Evolutionary conservation across 2,329 filamentous ascomycete species (phyloP).

Genomic region (Zarea fungicola): DNA sequence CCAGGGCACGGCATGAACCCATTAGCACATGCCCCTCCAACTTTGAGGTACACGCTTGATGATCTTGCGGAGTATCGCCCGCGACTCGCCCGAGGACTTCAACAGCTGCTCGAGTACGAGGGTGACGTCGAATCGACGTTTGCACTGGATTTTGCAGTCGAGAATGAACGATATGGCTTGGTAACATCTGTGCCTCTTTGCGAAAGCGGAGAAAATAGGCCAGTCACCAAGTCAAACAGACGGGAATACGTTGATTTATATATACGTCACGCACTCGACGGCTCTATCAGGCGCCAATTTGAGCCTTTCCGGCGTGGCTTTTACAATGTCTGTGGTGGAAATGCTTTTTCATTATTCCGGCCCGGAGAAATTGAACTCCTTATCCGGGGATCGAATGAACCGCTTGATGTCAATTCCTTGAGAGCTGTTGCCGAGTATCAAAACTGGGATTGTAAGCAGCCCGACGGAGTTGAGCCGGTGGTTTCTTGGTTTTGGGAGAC

Average conservation of each 20-base stretch:
- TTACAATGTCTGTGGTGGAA: slow-evolving; percentile 85
- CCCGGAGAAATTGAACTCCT: slow-evolving; percentile 90
- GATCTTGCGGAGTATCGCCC: slow-evolving; percentile 82
- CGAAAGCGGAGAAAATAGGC: slow-evolving; percentile 62
- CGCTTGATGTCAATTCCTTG: slow-evolving; percentile 71
- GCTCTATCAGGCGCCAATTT: slow-evolving; percentile 73
- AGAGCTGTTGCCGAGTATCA: slow-evolving; percentile 76
- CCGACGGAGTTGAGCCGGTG: slow-evolving; percentile 57
- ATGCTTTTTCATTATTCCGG: slow-evolving; percentile 79
- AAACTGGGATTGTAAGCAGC: slow-evolving; percentile 61
- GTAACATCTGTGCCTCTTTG: slow-evolving; percentile 64
- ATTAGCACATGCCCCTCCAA: slow-evolving; percentile 50
- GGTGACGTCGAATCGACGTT: slow-evolving; percentile 79
- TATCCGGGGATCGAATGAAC: slow-evolving; percentile 77
- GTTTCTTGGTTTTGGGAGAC: slow-evolving; percentile 86
- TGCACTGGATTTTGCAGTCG: slow-evolving; percentile 73
- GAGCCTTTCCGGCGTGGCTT: slow-evolving; percentile 93
- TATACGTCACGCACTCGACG: slow-evolving; percentile 73
- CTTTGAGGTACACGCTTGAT: slow-evolving; percentile 70
- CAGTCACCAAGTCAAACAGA: slow-evolving; percentile 80
- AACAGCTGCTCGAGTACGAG: slow-evolving; percentile 73
- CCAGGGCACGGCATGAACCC: slow-evolving; percentile 54
- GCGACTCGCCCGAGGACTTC: slow-evolving; percentile 66
- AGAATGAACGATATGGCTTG: slow-evolving; percentile 72
- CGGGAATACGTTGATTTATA: slow-evolving; percentile 85